Evolutionary conservation across 768 basidiomycete species (phyloP), one percentile per base, ranked within the genome.

Genomic region (Ramaria sp.): DNA sequence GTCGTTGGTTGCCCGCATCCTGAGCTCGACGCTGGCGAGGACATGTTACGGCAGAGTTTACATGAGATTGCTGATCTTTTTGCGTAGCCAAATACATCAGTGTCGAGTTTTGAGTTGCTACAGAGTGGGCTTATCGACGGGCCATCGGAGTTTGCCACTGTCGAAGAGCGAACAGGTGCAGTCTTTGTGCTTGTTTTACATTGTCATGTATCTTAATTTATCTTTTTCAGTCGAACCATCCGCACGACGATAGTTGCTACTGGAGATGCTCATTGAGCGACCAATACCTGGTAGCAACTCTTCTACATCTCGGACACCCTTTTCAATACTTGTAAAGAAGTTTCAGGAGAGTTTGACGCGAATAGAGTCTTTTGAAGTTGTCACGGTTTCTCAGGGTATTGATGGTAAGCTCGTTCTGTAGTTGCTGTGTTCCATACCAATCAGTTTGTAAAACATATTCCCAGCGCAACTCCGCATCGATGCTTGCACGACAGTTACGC

Each of bases 361-460:
- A 62, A 88, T 97, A 82, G 96, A 99, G 67, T 84, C 84, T 13
- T 98, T 96, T 61, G 93, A 98, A 41, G 96, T 99, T 7, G 81
- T 88, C 46, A 93, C 92, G 0, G 88, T 94, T 1, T 80, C 88
- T 20, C 88, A 84, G 68, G 84, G 81, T 43, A 80, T 75, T 60
- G 92, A 94, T 64, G 88, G 91, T 91, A 60, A 61, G 79, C 68
- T 43, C 9, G n/a, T 27, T 17, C 31, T 42, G 15, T 10, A 38
- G 53, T 10, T 54, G 51, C 45, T n/a, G 22, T 13, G 51, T 20
- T 27, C 34, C 39, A 30, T 42, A 20, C 54, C 3, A 27, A 11
- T 58, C 59, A 31, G 27, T 27, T 4, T 49, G 30, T 27, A 15
- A 81, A 17, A 30, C 11, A 88, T 93, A 96, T 66, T 88, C 92